Conservation (phyloP, 2,329 filamentous ascomycete species). For the Arthrinium puccinioides region DNA sequence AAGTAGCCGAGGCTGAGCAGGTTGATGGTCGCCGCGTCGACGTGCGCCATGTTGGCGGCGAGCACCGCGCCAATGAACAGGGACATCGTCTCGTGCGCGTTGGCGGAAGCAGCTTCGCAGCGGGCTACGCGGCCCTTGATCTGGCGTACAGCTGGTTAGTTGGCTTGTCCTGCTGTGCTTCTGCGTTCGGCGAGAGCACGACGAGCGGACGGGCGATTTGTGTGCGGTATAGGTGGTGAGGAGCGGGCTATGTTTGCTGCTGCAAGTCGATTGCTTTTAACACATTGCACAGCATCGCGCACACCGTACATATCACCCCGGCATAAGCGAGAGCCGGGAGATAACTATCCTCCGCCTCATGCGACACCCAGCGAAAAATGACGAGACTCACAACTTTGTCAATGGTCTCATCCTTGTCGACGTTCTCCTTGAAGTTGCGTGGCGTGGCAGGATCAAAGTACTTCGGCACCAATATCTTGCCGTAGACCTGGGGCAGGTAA, state of each 20-base stretch:
- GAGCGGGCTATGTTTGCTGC: background rate
- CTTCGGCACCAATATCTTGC: background rate
- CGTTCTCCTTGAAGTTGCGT: background rate
- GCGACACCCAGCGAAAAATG: background rate
- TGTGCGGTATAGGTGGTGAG: background rate
- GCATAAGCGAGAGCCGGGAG: background rate
- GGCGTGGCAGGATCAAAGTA: background rate
- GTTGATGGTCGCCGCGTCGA: slow-evolving; percentile 31
- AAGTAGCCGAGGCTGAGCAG: slow-evolving; percentile 31
- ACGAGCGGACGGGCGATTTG: background rate
- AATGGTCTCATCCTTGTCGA: background rate
- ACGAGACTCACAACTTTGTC: slow-evolving; percentile 1
- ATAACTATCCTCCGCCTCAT: too few species aligned
- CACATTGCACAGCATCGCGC: background rate
- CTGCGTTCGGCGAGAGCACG: background rate
- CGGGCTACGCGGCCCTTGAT: slow-evolving; percentile 14
- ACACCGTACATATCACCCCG: background rate
- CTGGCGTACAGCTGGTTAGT: slow-evolving; percentile 5
- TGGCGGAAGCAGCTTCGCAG: slow-evolving; percentile 11
- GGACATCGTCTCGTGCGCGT: slow-evolving; percentile 13
- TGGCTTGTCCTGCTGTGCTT: background rate
- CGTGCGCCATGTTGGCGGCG: slow-evolving; percentile 37
- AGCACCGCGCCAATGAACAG: slow-evolving; percentile 25
- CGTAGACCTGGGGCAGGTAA: background rate
- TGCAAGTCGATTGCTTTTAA: background rate